Base-by-base conservation (phyloP, 2,329 filamentous ascomycete genomes). In the Fusarium udum region DNA sequence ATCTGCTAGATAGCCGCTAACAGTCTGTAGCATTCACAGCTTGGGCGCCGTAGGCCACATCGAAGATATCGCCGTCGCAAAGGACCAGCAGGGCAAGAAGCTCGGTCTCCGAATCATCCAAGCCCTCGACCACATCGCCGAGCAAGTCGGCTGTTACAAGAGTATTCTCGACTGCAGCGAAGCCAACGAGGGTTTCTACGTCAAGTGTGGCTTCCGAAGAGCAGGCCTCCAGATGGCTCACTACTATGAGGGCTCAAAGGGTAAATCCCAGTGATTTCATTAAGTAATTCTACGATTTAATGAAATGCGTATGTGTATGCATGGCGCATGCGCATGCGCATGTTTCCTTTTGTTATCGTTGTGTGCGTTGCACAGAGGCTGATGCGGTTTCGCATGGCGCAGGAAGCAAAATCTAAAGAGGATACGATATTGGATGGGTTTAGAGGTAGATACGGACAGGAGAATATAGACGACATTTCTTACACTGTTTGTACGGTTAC, bases 71-170 rank as follows among this genome's bases (percentile, higher is more conserved):
- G 95, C 95, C 24, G 95, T 99, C 42, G 91, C 93, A 74, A 95
- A 95, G 84, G 93, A 97, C 78, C 95, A 98, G 85, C 96, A 98
- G 84, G 96, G 96, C 77, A 98, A 98, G 90, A 98, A 97, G 85
- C 87, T 98, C 48, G 96, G 96, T 9, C 85, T 98, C 79, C 90
- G 94, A 75, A 92, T 98, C 75, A 98, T 98, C 78, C 94, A 98
- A 85, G 95, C 95, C 13, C 88, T 99, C 80, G 95, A 98, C 83
- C 92, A 88, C 80, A 91, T 98, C 68, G 95, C 95, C 62, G 91
- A 94, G 81, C 90, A 94, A 81, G 92, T 96, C 65, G 96, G 95
- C 62, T 98, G 95, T 84, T 98, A 98, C 85, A 98, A 96, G 92
- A 95, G 91, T 74, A 98, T 99, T 77, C 89, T 98, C 74, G 95